phyloP scores from a whole-genome alignment of 495 filamentous ascomycete species.

The Hypoxylon lenormandii region DNA sequence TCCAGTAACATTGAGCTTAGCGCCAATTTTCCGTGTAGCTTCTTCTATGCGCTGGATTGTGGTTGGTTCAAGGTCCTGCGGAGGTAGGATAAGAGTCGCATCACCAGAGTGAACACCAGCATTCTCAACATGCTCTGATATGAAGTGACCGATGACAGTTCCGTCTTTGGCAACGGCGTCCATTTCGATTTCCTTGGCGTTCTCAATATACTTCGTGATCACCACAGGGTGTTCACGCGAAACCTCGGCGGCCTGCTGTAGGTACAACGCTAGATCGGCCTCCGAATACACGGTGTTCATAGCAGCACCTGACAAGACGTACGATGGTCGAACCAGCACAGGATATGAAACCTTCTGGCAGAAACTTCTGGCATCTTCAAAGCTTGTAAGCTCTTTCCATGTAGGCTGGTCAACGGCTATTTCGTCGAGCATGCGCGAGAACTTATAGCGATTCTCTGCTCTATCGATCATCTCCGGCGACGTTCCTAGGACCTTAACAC shows the following conservation, averaged over 20 bases:
- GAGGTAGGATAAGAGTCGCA: constrained; percentile 90
- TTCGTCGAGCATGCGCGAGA: constrained; percentile 94
- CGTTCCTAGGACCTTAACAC: constrained; percentile 91
- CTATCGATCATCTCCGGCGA: constrained; percentile 99
- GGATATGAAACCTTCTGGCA: constrained; percentile 88
- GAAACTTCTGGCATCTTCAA: constrained; percentile 85
- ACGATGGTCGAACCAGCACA: constrained; percentile 91
- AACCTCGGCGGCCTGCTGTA: constrained; percentile 87
- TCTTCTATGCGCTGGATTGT: constrained; percentile 92
- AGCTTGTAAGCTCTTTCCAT: constrained; percentile 95
- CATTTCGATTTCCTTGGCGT: constrained; percentile 96
- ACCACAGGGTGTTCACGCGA: constrained; percentile 96
- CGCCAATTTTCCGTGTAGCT: constrained; percentile 93
- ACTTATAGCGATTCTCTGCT: constrained; percentile 98
- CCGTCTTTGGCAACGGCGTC: constrained; percentile 92
- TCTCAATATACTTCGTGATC: constrained; percentile 98
- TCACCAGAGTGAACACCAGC: constrained; percentile 97
- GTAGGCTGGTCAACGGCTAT: constrained; percentile 97
- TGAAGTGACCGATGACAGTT: constrained; percentile 88
- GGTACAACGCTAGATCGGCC: constrained; percentile 86
- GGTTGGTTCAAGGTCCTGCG: constrained; percentile 89
- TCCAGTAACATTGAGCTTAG: constrained; percentile 93
- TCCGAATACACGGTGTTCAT: constrained; percentile 97
- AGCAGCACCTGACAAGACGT: constrained; percentile 94
- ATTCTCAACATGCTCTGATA: constrained; percentile 95